These are phyloP conservation scores for Polychytrium aggregatum DNA, from an alignment of 192 early-diverging fungal genomes.

Conservation along the genomic window DNA sequence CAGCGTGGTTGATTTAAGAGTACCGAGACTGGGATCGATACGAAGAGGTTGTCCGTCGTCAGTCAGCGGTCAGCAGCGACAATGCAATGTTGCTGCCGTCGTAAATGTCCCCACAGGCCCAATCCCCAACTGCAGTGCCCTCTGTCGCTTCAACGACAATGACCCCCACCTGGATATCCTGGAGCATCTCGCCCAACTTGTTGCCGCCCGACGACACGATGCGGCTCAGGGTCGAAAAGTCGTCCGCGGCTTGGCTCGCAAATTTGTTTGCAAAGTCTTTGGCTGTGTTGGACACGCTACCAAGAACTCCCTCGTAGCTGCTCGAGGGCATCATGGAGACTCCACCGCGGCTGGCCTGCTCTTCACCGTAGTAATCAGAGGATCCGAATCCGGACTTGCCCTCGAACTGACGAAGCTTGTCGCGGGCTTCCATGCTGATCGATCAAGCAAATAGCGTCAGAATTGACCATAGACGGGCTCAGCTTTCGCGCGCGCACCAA, in stretches of 20 bases:
- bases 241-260: constrained; percentile 41
- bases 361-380: constrained; percentile 39
- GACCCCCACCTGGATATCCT: constrained; percentile 28
- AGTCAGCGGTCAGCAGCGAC: no score
- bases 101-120: no score
- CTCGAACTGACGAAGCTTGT: constrained; percentile 31
- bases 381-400: constrained; percentile 44
- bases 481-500: no score
- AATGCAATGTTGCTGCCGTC: no score
- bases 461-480: no score
- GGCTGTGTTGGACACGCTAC: constrained; percentile 13
- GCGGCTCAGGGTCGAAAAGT: constrained; percentile 25
- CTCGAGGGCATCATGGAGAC: not conserved
- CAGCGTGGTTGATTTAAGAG: no score
- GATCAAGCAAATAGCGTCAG: no score
- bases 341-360: constrained; percentile 12
- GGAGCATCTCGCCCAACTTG: constrained; percentile 32
- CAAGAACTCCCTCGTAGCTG: constrained; percentile 16
- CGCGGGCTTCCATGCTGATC: constrained; percentile 21
- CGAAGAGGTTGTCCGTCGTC: no score
- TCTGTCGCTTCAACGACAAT: no score
- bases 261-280: constrained; percentile 42
- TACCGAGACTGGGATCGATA: no score
- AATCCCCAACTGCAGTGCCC: no score
- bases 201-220: constrained; percentile 28